Base-by-base conservation (phyloP, 2,329 filamentous ascomycete species). In the Catunica adiposa region DNA sequence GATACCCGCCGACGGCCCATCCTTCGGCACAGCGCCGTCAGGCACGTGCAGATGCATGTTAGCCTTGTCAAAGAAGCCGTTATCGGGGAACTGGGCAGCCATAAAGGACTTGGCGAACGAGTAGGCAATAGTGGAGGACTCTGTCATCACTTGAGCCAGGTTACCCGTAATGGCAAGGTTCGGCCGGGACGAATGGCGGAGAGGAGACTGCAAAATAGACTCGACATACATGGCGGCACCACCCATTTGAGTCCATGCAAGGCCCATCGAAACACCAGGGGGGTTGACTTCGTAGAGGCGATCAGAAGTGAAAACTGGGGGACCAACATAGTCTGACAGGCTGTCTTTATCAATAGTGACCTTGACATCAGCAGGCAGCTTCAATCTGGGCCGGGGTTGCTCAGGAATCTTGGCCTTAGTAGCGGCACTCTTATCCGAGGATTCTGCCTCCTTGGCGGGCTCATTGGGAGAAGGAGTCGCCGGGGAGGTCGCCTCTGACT, bases 171-270 rank as follows among this genome's bases (percentile, higher is more conserved):
- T 89, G 65, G 95, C 87, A 46, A 98, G 74, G 17, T 84, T 80
- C 5, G 90, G 84, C 17, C 84, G 78, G 25, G 86, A 90, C 57
- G 77, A 77, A 26, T 82, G 76, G 9, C 80, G 80, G 51, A 97
- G 77, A 0, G 86, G 80, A 59, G 82, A 85, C 66, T 98, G 89
- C 53, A 98, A 73, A 60, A 98, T 97, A 1, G 89, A 94, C 70
- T 98, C 92, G 57, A 98, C 87, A 69, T 98, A 98, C 67, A 98
- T 82, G 53, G 92, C 92, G 3, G 92, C 88, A 58, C 92, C 92
- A 59, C 92, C 92, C 79, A 98, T 88, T 65, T 89, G 87, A 6
- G 94, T 98, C 92, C 92, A 98, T 6, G 92, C 92, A 54, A 98
- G 78, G 61, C 92, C 92, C 92, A 98, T 97, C 22, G 89, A 86